Percentiles rank a stretch among this genome's conserved stretches.
Evolutionary conservation across 108 stramenopile genomes (phyloP).

Genomic region (Fistulifera solaris): DNA sequence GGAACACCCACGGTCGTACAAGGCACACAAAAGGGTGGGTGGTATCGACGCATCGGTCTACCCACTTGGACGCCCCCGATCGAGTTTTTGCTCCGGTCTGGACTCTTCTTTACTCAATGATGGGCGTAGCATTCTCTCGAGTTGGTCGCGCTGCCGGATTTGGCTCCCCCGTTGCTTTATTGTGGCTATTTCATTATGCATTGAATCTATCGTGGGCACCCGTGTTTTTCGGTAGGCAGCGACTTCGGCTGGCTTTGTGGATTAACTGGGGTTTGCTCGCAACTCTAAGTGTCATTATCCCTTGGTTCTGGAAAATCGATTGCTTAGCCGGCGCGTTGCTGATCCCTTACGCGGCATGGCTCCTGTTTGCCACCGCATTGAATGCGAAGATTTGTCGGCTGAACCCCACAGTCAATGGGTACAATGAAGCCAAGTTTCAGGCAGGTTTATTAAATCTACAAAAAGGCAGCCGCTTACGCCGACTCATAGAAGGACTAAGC

Average conservation of each 20-base stretch:
- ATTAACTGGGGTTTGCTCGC: slow-evolving; percentile 32
- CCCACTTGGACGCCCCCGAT: slow-evolving; percentile 56
- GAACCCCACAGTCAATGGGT: slow-evolving; percentile 5
- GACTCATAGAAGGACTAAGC: background rate
- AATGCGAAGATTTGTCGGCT: slow-evolving; percentile 37
- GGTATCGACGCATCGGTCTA: slow-evolving; percentile 42
- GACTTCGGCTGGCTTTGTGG: slow-evolving; percentile 27
- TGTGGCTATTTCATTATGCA: slow-evolving; percentile 35
- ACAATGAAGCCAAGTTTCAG: slow-evolving; percentile 3
- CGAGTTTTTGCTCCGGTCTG: slow-evolving; percentile 54
- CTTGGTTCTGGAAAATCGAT: slow-evolving; percentile 24
- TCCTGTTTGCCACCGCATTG: slow-evolving; percentile 46
- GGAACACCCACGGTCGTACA: slow-evolving; percentile 39
- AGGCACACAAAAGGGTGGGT: slow-evolving; percentile 24
- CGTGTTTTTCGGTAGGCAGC: slow-evolving; percentile 45
- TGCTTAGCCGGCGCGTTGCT: slow-evolving; percentile 29
- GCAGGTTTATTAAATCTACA: background rate
- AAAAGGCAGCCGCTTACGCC: background rate
- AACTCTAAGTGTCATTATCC: slow-evolving; percentile 27
- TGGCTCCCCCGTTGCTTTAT: slow-evolving; percentile 6
- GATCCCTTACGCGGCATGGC: slow-evolving; percentile 51
- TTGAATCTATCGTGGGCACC: slow-evolving; percentile 61
- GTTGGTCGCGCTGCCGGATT: slow-evolving; percentile 8
- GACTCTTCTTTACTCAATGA: slow-evolving; percentile 45
- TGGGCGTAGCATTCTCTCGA: slow-evolving; percentile 42